Evolutionary conservation across 352 stramenopile genomes (phyloP).

Genomic region (Phytophthora sp.): DNA sequence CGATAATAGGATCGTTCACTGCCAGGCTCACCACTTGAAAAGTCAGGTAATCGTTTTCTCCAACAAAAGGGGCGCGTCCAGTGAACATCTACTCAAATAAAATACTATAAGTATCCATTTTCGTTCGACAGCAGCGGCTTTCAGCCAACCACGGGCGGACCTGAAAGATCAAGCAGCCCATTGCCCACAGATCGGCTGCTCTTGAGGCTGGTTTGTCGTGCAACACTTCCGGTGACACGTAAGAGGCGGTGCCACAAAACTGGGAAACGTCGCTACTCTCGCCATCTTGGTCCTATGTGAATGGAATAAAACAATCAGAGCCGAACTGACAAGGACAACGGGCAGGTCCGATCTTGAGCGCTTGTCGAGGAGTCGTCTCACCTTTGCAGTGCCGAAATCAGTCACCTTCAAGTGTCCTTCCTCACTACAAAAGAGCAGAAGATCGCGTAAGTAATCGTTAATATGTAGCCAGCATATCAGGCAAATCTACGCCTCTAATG

Average conservation of each 20-base stretch:
- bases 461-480: neutral
- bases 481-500: neutral
- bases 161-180: conserved; percentile 91
- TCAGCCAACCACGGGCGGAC: conserved; percentile 23
- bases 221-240: conserved; percentile 92
- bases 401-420: conserved; percentile 90
- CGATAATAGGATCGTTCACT: neutral
- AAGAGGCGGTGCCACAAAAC: conserved; percentile 92
- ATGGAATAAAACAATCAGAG: conserved; percentile 9
- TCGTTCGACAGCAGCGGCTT: neutral
- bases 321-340: neutral
- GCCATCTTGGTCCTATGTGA: conserved; percentile 74
- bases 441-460: neutral
- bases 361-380: conserved; percentile 19
- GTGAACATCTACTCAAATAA: conserved; percentile 70
- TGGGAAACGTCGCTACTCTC: conserved; percentile 58
- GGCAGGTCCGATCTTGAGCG: neutral
- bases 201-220: conserved; percentile 80
- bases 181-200: conserved; percentile 89
- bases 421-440: conserved; percentile 36
- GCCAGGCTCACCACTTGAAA: conserved; percentile 78
- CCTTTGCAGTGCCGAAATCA: conserved; percentile 90
- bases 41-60: conserved; percentile 91
- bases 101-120: neutral
- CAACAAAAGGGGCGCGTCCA: conserved; percentile 85